phyloP scores from a whole-genome alignment of 495 filamentous ascomycete species.

The Extremus antarcticus region DNA sequence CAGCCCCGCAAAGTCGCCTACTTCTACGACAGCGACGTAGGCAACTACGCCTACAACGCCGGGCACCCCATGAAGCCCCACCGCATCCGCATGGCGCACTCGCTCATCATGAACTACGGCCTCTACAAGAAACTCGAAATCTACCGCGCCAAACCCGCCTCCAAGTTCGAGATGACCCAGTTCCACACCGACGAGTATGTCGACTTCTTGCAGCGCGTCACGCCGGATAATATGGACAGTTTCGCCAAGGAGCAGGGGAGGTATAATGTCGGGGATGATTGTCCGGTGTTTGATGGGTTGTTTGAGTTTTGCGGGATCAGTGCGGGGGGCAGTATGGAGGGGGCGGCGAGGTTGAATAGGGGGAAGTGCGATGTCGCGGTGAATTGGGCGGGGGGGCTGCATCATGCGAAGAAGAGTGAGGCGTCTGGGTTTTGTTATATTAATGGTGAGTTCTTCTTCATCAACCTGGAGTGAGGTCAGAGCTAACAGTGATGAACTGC shows the following conservation, averaged over 20 bases:
- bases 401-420: conserved; percentile 96
- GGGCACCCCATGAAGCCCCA: conserved; percentile 99
- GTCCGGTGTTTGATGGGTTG: conserved; percentile 92
- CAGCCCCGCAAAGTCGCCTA: conserved; percentile 69
- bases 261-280: conserved; percentile 97
- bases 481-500: conserved; percentile 1
- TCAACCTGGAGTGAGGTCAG: too few species aligned
- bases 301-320: conserved; percentile 98
- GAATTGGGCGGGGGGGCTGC: conserved; percentile 94
- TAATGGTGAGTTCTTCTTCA: conserved; percentile 61
- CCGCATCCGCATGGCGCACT: conserved; percentile 92
- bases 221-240: conserved; percentile 95
- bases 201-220: conserved; percentile 92
- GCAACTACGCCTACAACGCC: conserved; percentile 94
- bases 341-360: conserved; percentile 80
- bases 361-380: conserved; percentile 94
- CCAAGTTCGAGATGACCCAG: conserved; percentile 95
- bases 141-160: conserved; percentile 94
- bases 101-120: conserved; percentile 96
- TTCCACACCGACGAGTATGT: conserved; percentile 99
- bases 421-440: conserved; percentile 97
- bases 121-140: conserved; percentile 99
- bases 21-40: conserved; percentile 96
- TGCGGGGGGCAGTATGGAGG: conserved; percentile 95
- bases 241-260: conserved; percentile 88